Evolutionary conservation across 2,329 filamentous ascomycete genomes (phyloP), one percentile per base, ranked within the genome.

Genomic region (Calonectria henricotiae): DNA sequence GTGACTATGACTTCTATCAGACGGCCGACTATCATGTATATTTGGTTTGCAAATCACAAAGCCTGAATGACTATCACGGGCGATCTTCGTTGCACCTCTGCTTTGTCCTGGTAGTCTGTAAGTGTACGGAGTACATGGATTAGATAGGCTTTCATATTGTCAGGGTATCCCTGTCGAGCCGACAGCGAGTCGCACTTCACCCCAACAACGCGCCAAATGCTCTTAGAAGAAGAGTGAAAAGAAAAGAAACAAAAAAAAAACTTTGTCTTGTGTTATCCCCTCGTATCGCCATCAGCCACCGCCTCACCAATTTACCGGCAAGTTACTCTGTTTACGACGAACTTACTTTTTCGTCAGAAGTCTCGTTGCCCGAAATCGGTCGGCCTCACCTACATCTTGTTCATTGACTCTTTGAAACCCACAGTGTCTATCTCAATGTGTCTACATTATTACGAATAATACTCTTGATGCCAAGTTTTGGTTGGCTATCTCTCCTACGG

Each of bases 171-270:
- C 51, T 58, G 51, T 58, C 32, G 20, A 58, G 17, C 39, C 37
- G 17, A 25, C 20, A 7, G 11, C 51, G 23, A 27, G 15, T 9
- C 17, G 23, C 55, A 61, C 37, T 61, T 61, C 55, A 61, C 55
- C 55, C 55, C 55, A 61, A 43, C 55, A 61, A 61, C 55, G 27
- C 55, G 39, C 55, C 55, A 32, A 32, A 44, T 13, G 51, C 8
- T 12, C 17, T 37, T n/a, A 30, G 17, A 35, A 39, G n/a, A n/a
- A 37, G 25, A 7, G 15, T 5, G 23, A n/a, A 6, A 17, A 44
- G 25, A 23, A 41, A 39, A 23, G 12, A 23, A 60, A 44, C n/a
- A 43, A 12, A 23, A 23, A 12, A 46, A 46, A 46, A 46, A 46
- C n/a, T 46, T 13, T 20, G 15, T 44, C 55, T 37, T 41, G 7